Evolutionary conservation across 495 filamentous ascomycete species (phyloP).

Genomic region (Corynascus novoguineensis): DNA sequence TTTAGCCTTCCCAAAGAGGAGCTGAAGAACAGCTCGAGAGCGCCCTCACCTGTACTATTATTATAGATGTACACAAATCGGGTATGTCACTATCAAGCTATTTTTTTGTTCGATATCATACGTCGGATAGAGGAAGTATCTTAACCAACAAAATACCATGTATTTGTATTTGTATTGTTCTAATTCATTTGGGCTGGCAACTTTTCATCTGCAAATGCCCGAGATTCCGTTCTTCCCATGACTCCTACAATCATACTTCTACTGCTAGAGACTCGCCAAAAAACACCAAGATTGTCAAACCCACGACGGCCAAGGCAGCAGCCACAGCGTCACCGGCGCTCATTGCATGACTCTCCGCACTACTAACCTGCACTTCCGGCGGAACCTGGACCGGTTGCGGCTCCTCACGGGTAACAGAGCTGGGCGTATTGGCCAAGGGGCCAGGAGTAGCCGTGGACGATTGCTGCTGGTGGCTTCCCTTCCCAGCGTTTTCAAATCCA

Average conservation of each 20-base stretch:
- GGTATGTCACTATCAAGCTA: not conserved
- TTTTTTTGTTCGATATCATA: not conserved
- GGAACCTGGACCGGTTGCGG: not conserved
- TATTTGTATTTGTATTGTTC: not conserved
- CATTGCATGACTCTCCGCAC: not conserved
- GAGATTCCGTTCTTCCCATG: not conserved
- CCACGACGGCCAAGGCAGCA: not conserved
- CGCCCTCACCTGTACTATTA: not conserved
- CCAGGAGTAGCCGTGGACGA: not conserved
- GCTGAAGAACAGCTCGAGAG: not conserved
- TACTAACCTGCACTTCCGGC: not conserved
- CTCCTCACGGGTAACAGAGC: not conserved
- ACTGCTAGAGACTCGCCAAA: not conserved
- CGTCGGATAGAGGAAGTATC: not conserved
- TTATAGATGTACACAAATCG: slow-evolving; percentile 1
- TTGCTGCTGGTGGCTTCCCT: not conserved
- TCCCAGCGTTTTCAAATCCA: not conserved
- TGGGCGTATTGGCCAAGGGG: not conserved
- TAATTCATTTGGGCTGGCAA: too few species aligned
- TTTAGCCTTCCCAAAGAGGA: slow-evolving; percentile 30
- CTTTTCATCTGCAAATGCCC: too few species aligned
- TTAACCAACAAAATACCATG: not conserved
- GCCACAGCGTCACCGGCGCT: not conserved
- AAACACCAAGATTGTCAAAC: too few species aligned
- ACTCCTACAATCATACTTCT: not conserved